Percentiles rank a stretch among this genome's conserved stretches.
These are phyloP conservation scores for Mikania micrantha DNA, from an alignment of 129 eudicot species.

Conservation along the genomic window DNA sequence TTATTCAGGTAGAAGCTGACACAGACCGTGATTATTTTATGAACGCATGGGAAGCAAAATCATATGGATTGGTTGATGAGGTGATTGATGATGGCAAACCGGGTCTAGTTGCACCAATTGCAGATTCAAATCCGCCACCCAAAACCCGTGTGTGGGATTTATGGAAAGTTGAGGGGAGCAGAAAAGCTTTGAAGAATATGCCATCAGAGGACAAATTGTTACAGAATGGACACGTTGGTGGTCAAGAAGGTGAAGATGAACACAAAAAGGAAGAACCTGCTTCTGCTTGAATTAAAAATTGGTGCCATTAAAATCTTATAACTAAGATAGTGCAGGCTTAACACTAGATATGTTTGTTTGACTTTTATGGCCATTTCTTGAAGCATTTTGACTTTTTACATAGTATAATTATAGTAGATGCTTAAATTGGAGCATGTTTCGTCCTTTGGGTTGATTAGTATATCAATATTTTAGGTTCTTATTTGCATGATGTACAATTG, in stretches of 20 bases:
- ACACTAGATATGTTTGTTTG: slow-evolving; percentile 25
- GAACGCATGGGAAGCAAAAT: slow-evolving; percentile 95
- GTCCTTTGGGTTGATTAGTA: background rate
- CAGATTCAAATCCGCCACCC: slow-evolving; percentile 64
- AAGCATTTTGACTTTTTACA: slow-evolving; percentile 10
- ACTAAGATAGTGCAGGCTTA: slow-evolving; percentile 4
- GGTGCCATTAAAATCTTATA: background rate
- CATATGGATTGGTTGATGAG: slow-evolving; percentile 77
- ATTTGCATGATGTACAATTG: background rate
- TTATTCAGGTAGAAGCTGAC: slow-evolving; percentile 60
- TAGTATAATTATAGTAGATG: slow-evolving; percentile 11
- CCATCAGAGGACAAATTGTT: slow-evolving; percentile 75
- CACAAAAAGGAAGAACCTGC: slow-evolving; percentile 41
- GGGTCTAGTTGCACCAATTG: slow-evolving; percentile 87
- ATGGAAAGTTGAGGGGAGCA: slow-evolving; percentile 59
- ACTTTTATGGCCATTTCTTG: slow-evolving; percentile 7
- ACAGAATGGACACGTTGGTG: slow-evolving; percentile 35
- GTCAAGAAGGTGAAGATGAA: slow-evolving; percentile 29
- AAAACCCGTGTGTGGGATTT: slow-evolving; percentile 51
- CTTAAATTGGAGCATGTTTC: background rate
- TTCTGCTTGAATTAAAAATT: slow-evolving; percentile 23
- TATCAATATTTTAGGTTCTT: background rate
- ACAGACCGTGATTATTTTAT: slow-evolving; percentile 73
- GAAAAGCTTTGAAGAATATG: slow-evolving; percentile 40
- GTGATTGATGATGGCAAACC: slow-evolving; percentile 96